A percentile compares a stretch with the other conserved stretches of the same genome.
Conservation (phyloP, 805 yeast genomes). For the Starmerella tilneyi region DNA sequence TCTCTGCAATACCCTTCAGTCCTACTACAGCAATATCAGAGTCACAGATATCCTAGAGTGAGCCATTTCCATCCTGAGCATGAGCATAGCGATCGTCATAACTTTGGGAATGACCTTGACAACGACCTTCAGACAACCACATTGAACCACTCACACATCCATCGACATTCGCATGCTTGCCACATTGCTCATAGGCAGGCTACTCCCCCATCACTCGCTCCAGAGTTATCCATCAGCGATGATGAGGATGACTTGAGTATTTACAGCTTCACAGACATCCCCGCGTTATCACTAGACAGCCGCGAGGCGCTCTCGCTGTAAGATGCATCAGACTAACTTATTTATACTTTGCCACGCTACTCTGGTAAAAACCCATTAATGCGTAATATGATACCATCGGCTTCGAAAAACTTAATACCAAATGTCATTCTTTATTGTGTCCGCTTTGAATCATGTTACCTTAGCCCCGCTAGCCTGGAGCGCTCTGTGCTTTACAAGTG, state of each 20-base stretch:
- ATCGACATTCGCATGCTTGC: slow-evolving; percentile 1
- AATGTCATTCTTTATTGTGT: too few species aligned
- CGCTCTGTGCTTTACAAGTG: too few species aligned
- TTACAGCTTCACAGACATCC: slow-evolving; percentile 13
- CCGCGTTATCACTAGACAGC: slow-evolving; percentile 14
- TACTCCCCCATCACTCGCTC: slow-evolving; percentile 7
- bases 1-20: slow-evolving; percentile 18
- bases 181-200: not conserved
- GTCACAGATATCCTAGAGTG: not conserved
- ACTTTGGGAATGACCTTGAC: too few species aligned
- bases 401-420: too few species aligned
- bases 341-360: too few species aligned
- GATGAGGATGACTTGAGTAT: slow-evolving; percentile 16
- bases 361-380: too few species aligned
- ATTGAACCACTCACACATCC: too few species aligned
- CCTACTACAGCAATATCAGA: slow-evolving; percentile 5
- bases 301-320: not conserved
- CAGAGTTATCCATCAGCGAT: slow-evolving; percentile 20
- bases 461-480: too few species aligned
- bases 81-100: not conserved
- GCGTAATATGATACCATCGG: too few species aligned
- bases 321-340: not conserved
- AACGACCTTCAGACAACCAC: too few species aligned
- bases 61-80: not conserved
- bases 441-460: too few species aligned